A percentile compares a stretch with the other conserved stretches of the same genome.
Evolutionary conservation across 768 basidiomycete species (phyloP).

Genomic region (Hericium coralloides): DNA sequence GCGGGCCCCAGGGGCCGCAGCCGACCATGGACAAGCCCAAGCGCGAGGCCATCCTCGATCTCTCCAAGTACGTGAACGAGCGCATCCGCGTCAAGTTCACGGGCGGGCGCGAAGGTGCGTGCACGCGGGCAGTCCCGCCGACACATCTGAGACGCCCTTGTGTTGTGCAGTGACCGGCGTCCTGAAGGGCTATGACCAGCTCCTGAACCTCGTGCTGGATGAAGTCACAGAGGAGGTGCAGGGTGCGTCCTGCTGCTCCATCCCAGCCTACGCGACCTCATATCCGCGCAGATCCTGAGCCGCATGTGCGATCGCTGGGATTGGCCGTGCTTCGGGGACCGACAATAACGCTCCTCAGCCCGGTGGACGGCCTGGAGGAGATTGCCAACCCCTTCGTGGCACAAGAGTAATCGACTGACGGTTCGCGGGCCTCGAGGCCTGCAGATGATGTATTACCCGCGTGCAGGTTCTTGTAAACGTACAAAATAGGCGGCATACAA

Average conservation of each 20-base stretch:
- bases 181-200: constrained; percentile 92
- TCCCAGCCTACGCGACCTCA: neutral
- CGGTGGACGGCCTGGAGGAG: constrained; percentile 92
- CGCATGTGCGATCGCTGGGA: constrained; percentile 60
- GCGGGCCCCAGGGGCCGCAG: constrained; percentile 36
- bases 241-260: constrained; percentile 33
- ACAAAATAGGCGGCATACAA: too few species aligned
- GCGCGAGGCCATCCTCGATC: constrained; percentile 91
- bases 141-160: constrained; percentile 2
- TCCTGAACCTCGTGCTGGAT: constrained; percentile 94
- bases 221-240: constrained; percentile 81
- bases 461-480: too few species aligned
- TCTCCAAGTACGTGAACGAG: constrained; percentile 90
- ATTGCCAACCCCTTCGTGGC: constrained; percentile 83
- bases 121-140: neutral
- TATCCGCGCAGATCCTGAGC: constrained; percentile 48
- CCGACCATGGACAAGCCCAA: constrained; percentile 68
- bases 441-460: too few species aligned
- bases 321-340: constrained; percentile 89
- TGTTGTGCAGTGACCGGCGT: constrained; percentile 66
- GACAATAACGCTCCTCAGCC: constrained; percentile 88
- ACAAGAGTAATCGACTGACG: constrained; percentile 39
- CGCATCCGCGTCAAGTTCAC: constrained; percentile 94
- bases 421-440: too few species aligned
- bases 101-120: constrained; percentile 88